Conservation (phyloP, 305 asterid genomes). For the Withania somnifera region DNA sequence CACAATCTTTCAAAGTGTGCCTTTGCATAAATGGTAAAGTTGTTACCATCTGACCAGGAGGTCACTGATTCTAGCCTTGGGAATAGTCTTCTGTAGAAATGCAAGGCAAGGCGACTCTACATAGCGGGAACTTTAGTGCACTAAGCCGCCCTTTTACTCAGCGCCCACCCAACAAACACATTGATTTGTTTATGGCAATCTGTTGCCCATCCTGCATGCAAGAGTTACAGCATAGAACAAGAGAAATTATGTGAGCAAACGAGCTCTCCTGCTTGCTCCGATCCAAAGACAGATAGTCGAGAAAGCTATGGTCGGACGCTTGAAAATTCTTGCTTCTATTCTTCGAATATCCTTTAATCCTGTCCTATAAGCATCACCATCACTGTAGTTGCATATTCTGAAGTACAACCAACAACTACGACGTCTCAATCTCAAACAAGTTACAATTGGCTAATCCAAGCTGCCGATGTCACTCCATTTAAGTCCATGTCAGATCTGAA, state of each 20-base stretch:
- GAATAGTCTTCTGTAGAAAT: no score
- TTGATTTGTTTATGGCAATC: not conserved
- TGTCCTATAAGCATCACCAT: not conserved
- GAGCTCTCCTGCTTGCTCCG: not conserved
- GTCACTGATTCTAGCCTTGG: no score
- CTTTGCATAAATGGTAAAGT: no score
- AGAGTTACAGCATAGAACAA: not conserved
- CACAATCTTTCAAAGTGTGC: not conserved
- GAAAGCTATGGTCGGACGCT: not conserved
- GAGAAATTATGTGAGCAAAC: not conserved
- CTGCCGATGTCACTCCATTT: not conserved
- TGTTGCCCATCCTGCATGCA: not conserved
- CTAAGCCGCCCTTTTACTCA: no score
- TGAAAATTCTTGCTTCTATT: not conserved
- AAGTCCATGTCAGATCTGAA: not conserved
- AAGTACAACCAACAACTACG: not conserved
- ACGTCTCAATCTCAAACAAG: not conserved
- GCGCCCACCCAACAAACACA: not conserved
- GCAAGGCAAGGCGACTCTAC: no score
- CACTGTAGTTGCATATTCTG: not conserved
- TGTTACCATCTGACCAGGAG: no score
- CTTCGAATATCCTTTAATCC: not conserved
- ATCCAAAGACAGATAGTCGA: not conserved
- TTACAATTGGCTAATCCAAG: not conserved
- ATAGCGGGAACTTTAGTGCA: no score